phyloP scores from a whole-genome alignment of 768 basidiomycete genomes.

The Mycena belliarum region DNA sequence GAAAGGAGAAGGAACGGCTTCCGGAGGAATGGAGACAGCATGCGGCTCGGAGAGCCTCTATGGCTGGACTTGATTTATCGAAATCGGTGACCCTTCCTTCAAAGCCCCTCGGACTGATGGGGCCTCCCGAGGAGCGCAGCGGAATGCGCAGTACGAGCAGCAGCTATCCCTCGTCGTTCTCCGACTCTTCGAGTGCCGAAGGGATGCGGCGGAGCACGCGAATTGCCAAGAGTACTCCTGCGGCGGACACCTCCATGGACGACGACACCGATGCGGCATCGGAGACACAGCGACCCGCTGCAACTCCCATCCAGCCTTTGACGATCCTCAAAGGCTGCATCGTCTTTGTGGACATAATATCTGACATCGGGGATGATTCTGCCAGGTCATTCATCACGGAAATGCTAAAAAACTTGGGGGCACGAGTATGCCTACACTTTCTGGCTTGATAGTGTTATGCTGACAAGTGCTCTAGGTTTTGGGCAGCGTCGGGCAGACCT shows the following conservation, averaged over 20 bases:
- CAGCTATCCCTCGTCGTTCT: constrained; percentile 32
- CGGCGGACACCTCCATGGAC: constrained; percentile 22
- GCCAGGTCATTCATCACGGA: constrained; percentile 81
- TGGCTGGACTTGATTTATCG: constrained; percentile 61
- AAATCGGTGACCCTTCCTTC: constrained; percentile 53
- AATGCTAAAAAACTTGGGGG: constrained; percentile 79
- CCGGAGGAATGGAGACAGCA: constrained; percentile 33
- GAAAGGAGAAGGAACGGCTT: constrained; percentile 34
- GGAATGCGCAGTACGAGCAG: constrained; percentile 43
- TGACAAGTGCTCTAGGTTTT: constrained; percentile 46
- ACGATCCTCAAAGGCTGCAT: constrained; percentile 70
- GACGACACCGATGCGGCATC: constrained; percentile 21
- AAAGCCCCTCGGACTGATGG: constrained; percentile 41
- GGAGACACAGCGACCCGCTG: constrained; percentile 22
- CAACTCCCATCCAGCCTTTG: constrained; percentile 33
- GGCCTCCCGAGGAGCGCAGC: constrained; percentile 47
- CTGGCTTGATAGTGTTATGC: not conserved
- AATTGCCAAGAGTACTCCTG: constrained; percentile 26
- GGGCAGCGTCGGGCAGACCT: constrained; percentile 64
- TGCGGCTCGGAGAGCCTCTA: constrained; percentile 55
- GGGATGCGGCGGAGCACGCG: constrained; percentile 35
- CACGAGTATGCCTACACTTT: constrained; percentile 54
- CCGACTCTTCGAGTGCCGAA: constrained; percentile 18
- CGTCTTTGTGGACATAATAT: constrained; percentile 87
- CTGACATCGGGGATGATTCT: constrained; percentile 76